These are phyloP conservation scores for Diaporthe sp. DNA, from an alignment of 2,329 filamentous ascomycete genomes.

Conservation along the genomic window DNA sequence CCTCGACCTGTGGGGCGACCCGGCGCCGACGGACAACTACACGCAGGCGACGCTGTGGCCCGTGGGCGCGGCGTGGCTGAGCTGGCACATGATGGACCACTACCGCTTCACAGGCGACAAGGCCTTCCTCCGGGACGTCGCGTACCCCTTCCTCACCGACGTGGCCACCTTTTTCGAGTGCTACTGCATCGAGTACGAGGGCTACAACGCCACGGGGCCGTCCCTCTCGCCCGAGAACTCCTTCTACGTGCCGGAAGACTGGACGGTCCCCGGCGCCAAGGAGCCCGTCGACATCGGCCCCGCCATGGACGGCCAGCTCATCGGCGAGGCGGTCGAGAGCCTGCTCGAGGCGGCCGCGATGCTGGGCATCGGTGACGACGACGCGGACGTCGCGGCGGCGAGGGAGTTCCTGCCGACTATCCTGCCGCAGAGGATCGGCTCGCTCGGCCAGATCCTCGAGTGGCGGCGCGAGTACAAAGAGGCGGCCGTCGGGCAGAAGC, in stretches of 20 bases:
- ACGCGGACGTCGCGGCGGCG: slow-evolving; percentile 32
- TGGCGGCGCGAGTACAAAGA: slow-evolving; percentile 44
- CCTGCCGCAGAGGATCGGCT: slow-evolving; percentile 40
- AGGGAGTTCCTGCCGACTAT: slow-evolving; percentile 37
- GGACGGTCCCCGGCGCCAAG: slow-evolving; percentile 23
- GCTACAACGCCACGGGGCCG: slow-evolving; percentile 34
- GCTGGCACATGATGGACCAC: slow-evolving; percentile 35
- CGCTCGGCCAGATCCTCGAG: slow-evolving; percentile 44
- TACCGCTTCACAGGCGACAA: slow-evolving; percentile 34
- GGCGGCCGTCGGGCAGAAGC: slow-evolving; percentile 41
- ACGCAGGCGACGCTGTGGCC: slow-evolving; percentile 33
- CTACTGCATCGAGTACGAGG: slow-evolving; percentile 21
- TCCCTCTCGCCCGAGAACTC: slow-evolving; percentile 39
- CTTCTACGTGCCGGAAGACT: slow-evolving; percentile 35
- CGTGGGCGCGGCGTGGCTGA: slow-evolving; percentile 34
- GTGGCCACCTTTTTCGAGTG: slow-evolving; percentile 30
- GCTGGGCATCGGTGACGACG: slow-evolving; percentile 34
- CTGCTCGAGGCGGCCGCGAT: slow-evolving; percentile 40
- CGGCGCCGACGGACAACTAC: slow-evolving; percentile 39
- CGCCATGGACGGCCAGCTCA: slow-evolving; percentile 37
- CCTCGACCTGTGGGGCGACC: slow-evolving; percentile 46
- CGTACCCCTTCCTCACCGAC: slow-evolving; percentile 33
- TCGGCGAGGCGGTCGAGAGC: slow-evolving; percentile 34
- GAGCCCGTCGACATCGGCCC: slow-evolving; percentile 34
- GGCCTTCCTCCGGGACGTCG: slow-evolving; percentile 24